phyloP scores from a whole-genome alignment of 352 stramenopile species.

The Pythium pyrilobum region DNA sequence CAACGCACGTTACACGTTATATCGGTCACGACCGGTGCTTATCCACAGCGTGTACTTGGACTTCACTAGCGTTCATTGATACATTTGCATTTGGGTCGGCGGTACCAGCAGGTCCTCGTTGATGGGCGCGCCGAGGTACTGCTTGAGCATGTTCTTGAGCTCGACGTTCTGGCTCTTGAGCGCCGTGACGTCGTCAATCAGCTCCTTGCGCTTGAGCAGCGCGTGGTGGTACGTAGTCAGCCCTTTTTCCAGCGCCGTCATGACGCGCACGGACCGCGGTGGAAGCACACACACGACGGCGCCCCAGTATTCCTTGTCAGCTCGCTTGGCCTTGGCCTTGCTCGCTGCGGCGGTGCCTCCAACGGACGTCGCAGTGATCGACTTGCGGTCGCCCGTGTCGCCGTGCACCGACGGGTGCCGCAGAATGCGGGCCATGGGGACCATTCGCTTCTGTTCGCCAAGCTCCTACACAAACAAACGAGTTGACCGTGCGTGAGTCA shows the following conservation, averaged over 20 bases:
- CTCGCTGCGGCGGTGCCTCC: conserved; percentile 17
- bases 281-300: conserved; percentile 72
- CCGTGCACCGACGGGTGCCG: conserved; percentile 20
- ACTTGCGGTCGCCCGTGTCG: conserved; percentile 14
- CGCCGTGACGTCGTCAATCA: conserved; percentile 71
- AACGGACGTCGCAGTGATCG: conserved; percentile 12
- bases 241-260: conserved; percentile 80
- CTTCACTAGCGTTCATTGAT: too few relatives aligned
- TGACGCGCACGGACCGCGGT: conserved; percentile 60
- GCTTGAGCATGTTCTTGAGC: conserved; percentile 87
- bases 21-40: too few relatives aligned
- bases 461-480: conserved; percentile 33
- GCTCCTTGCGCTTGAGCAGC: conserved; percentile 68
- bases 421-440: conserved; percentile 40
- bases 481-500: neutral
- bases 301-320: conserved; percentile 78
- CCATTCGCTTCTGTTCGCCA: conserved; percentile 64
- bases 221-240: conserved; percentile 80
- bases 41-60: too few relatives aligned
- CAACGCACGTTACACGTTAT: too few relatives aligned
- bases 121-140: conserved; percentile 82
- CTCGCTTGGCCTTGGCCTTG: conserved; percentile 37
- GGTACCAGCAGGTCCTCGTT: conserved; percentile 84
- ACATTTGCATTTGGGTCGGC: conserved; percentile 78
- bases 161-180: conserved; percentile 85